These are phyloP conservation scores for Rhynchospora tenuis DNA, from an alignment of 176 grass and related monocot species.

Conservation along the genomic window DNA sequence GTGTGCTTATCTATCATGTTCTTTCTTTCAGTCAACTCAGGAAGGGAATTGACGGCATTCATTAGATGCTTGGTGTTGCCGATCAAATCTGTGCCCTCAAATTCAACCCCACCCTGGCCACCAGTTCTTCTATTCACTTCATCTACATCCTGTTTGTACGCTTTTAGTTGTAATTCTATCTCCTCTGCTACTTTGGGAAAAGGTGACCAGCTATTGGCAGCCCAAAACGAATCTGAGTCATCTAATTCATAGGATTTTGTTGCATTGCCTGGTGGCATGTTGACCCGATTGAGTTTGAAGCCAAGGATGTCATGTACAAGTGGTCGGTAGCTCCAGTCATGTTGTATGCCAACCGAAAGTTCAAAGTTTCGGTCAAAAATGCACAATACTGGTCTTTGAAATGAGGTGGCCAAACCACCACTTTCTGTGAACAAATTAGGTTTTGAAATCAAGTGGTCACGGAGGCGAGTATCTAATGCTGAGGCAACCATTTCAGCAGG, in stretches of 20 bases:
- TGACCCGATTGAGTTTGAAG: slow-evolving; percentile 63
- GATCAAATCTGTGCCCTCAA: slow-evolving; percentile 85
- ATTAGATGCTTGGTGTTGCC: slow-evolving; percentile 91
- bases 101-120: slow-evolving; percentile 64
- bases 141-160: slow-evolving; percentile 95
- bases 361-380: slow-evolving; percentile 87
- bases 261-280: slow-evolving; percentile 43
- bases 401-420: slow-evolving; percentile 32
- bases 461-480: slow-evolving; percentile 45
- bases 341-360: slow-evolving; percentile 64
- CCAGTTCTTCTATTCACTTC: slow-evolving; percentile 80
- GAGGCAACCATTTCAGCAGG: slow-evolving; percentile 65
- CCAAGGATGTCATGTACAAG: slow-evolving; percentile 75
- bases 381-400: slow-evolving; percentile 81
- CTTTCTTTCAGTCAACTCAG: slow-evolving; percentile 79
- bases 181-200: slow-evolving; percentile 85
- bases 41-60: slow-evolving; percentile 90
- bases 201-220: slow-evolving; percentile 70
- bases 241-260: slow-evolving; percentile 75
- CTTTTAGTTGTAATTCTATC: slow-evolving; percentile 64
- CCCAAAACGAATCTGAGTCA: slow-evolving; percentile 85
- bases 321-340: slow-evolving; percentile 91
- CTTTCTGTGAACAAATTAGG: slow-evolving; percentile 72
- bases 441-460: slow-evolving; percentile 63
- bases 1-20: slow-evolving; percentile 96